Conservation (phyloP, 169 alveolate species). For the Cryptosporidium muris region DNA sequence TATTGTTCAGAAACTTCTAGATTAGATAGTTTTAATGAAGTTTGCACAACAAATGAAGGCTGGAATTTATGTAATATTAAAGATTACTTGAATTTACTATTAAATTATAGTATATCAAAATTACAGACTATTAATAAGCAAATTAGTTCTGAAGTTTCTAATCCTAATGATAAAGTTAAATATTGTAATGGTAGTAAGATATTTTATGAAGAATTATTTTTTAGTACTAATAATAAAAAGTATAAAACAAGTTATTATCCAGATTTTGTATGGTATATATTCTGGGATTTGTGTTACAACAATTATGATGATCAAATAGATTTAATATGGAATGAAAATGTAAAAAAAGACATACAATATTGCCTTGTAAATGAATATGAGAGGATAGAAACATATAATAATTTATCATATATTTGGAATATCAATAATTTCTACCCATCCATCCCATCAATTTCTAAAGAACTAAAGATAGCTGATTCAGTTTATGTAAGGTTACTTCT, state of each 20-base stretch:
- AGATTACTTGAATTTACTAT: not conserved
- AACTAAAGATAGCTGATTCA: slow-evolving; percentile 56
- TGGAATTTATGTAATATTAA: not conserved
- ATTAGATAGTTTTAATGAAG: not conserved
- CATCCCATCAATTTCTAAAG: slow-evolving; percentile 28
- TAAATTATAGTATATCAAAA: not conserved
- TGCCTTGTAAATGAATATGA: slow-evolving; percentile 6
- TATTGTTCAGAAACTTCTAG: not conserved
- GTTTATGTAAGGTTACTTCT: slow-evolving; percentile 30
- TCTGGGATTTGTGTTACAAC: slow-evolving; percentile 49
- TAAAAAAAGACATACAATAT: slow-evolving; percentile 7
- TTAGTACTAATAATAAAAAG: not conserved
- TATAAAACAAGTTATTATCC: slow-evolving; percentile 43
- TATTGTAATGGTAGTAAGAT: not conserved
- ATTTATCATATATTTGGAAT: slow-evolving; percentile 9
- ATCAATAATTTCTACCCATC: slow-evolving; percentile 13
- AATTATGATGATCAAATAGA: slow-evolving; percentile 60
- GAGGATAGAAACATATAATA: not conserved
- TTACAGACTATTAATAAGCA: not conserved
- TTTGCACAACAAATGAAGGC: not conserved
- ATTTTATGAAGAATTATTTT: not conserved
- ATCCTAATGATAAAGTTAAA: not conserved
- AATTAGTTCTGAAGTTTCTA: not conserved
- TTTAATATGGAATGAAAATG: slow-evolving; percentile 48
- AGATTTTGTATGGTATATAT: slow-evolving; percentile 65